phyloP scores from a whole-genome alignment of 2,329 filamentous ascomycete species.

The Elsinoe arachidis region DNA sequence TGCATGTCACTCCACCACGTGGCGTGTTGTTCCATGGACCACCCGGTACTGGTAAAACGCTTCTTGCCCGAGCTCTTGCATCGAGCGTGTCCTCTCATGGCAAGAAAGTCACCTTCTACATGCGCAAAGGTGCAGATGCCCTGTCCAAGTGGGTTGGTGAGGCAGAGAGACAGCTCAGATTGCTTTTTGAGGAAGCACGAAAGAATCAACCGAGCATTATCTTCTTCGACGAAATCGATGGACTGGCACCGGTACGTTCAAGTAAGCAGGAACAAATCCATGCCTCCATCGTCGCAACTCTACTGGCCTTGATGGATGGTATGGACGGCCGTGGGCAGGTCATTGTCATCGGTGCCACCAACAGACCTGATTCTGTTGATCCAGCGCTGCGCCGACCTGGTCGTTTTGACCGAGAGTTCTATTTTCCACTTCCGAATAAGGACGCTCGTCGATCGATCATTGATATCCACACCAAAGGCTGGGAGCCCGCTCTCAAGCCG shows the following conservation, averaged over 20 bases:
- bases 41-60: conserved; percentile 92
- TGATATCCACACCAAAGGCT: conserved; percentile 90
- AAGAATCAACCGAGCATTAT: conserved; percentile 98
- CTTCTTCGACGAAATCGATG: conserved; percentile 98
- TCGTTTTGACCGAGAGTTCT: conserved; percentile 94
- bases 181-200: conserved; percentile 90
- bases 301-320: conserved; percentile 92
- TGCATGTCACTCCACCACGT: conserved; percentile 86
- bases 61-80: conserved; percentile 86
- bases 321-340: conserved; percentile 98
- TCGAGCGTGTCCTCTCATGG: conserved; percentile 84
- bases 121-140: conserved; percentile 97
- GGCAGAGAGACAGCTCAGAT: conserved; percentile 84
- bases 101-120: conserved; percentile 96
- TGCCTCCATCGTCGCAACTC: conserved; percentile 88
- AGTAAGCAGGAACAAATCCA: conserved; percentile 99
- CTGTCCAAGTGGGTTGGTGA: conserved; percentile 99
- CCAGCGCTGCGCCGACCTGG: conserved; percentile 89
- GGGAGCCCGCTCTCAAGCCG: conserved; percentile 67
- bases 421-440: conserved; percentile 83
- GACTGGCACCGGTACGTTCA: conserved; percentile 86
- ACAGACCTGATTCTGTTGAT: conserved; percentile 91
- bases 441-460: conserved; percentile 77
- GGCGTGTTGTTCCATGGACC: conserved; percentile 96
- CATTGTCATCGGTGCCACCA: conserved; percentile 97